phyloP scores from a whole-genome alignment of 108 stramenopile genomes.

The Skeletonema marinoi region DNA sequence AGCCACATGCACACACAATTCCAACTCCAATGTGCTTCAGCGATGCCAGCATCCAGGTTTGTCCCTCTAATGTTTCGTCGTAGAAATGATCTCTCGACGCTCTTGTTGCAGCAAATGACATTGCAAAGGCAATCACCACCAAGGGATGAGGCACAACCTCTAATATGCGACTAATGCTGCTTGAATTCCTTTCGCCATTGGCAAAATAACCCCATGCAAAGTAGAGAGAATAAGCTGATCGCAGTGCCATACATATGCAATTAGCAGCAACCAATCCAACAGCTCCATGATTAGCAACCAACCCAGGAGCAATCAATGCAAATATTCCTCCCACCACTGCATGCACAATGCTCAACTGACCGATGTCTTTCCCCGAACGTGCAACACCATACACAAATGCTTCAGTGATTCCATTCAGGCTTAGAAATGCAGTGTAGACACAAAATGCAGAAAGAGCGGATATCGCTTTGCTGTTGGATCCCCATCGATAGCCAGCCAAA shows the following conservation, averaged over 20 bases:
- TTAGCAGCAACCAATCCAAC: conserved; percentile 81
- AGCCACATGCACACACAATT: conserved; percentile 41
- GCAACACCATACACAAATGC: conserved; percentile 91
- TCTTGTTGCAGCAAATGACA: conserved; percentile 48
- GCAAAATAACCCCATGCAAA: conserved; percentile 71
- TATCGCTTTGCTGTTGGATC: conserved; percentile 67
- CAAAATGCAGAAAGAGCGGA: conserved; percentile 86
- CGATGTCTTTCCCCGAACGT: conserved; percentile 60
- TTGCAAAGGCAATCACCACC: conserved; percentile 51
- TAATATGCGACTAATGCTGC: not conserved
- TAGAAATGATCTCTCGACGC: conserved; percentile 21
- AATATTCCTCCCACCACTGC: conserved; percentile 69
- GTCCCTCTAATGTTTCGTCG: conserved; percentile 29
- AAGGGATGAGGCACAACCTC: conserved; percentile 60
- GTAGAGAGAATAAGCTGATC: conserved; percentile 68
- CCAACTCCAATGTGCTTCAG: conserved; percentile 61
- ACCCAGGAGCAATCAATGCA: conserved; percentile 61
- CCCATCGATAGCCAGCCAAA: conserved; percentile 78
- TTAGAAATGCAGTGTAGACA: conserved; percentile 90
- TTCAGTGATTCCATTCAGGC: conserved; percentile 94
- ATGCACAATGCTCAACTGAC: conserved; percentile 64
- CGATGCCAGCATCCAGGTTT: conserved; percentile 61
- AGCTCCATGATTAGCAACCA: conserved; percentile 60
- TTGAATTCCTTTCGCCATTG: not conserved
- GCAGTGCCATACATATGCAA: conserved; percentile 72